These are phyloP conservation scores for Lachancea cidri DNA, from an alignment of 805 yeast genomes.

Conservation along the genomic window DNA sequence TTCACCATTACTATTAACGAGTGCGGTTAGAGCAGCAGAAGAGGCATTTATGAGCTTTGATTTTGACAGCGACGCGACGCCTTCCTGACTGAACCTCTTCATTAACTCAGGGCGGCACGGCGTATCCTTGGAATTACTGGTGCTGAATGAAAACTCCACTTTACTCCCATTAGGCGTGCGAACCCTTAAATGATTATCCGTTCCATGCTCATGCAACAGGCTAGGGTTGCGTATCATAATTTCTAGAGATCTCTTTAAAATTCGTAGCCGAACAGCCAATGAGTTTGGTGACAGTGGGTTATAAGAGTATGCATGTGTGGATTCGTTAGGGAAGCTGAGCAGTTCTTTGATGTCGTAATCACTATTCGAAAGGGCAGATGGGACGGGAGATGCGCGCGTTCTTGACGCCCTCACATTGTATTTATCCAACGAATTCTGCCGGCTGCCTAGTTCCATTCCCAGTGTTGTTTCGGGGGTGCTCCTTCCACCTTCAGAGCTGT, in stretches of 20 bases:
- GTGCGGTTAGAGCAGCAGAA: conserved; percentile 36
- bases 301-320: conserved; percentile 81
- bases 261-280: conserved; percentile 66
- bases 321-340: conserved; percentile 65
- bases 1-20: conserved; percentile 18
- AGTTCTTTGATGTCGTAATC: conserved; percentile 40
- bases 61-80: conserved; percentile 18
- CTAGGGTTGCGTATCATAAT: conserved; percentile 61
- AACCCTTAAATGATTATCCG: conserved; percentile 1
- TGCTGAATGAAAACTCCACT: conserved; percentile 5
- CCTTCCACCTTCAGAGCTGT: not conserved
- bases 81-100: conserved; percentile 10
- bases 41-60: conserved; percentile 33
- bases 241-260: conserved; percentile 69
- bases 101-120: not conserved
- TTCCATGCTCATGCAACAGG: conserved; percentile 21
- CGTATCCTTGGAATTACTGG: not conserved
- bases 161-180: conserved; percentile 7
- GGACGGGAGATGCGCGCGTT: not conserved
- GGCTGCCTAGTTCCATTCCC: not conserved
- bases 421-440: not conserved
- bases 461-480: not conserved
- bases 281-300: conserved; percentile 80
- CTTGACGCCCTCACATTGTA: not conserved
- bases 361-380: conserved; percentile 5